A percentile compares a stretch with the other conserved stretches of the same genome.
Conservation (phyloP, 306 rosid species). For the Dalbergia oliveri region DNA sequence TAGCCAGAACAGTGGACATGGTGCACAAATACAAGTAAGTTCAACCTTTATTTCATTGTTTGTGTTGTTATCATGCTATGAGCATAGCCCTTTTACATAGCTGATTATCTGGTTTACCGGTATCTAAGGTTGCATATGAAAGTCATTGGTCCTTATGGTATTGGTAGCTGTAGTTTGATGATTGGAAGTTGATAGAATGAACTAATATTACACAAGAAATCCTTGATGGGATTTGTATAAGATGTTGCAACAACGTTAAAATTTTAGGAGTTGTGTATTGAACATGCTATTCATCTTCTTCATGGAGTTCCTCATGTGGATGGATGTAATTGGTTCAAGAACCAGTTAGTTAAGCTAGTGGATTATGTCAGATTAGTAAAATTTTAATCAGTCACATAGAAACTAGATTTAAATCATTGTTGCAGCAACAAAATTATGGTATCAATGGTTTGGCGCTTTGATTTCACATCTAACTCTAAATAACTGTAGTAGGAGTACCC, state of each 20-base stretch:
- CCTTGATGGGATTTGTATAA: slow-evolving; percentile 1
- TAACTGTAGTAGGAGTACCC: neutral
- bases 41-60: slow-evolving; percentile 41
- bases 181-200: slow-evolving; percentile 26
- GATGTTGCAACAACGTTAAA: slow-evolving; percentile 1
- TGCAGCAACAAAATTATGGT: neutral
- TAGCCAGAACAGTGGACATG: slow-evolving; percentile 82
- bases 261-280: neutral
- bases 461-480: slow-evolving; percentile 12
- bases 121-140: neutral
- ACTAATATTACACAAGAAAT: slow-evolving; percentile 16
- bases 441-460: slow-evolving; percentile 1
- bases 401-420: slow-evolving; percentile 22
- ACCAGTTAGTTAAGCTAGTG: slow-evolving; percentile 14
- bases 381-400: neutral
- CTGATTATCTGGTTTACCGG: neutral
- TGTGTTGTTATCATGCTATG: slow-evolving; percentile 1
- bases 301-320: neutral
- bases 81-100: neutral
- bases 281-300: neutral
- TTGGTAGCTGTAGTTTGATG: slow-evolving; percentile 28
- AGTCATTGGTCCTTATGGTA: neutral
- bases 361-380: slow-evolving; percentile 8
- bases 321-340: slow-evolving; percentile 18
- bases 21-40: slow-evolving; percentile 96